Conservation (phyloP, 176 grass and related monocot genomes). For the Chrysopogon serrulatus region DNA sequence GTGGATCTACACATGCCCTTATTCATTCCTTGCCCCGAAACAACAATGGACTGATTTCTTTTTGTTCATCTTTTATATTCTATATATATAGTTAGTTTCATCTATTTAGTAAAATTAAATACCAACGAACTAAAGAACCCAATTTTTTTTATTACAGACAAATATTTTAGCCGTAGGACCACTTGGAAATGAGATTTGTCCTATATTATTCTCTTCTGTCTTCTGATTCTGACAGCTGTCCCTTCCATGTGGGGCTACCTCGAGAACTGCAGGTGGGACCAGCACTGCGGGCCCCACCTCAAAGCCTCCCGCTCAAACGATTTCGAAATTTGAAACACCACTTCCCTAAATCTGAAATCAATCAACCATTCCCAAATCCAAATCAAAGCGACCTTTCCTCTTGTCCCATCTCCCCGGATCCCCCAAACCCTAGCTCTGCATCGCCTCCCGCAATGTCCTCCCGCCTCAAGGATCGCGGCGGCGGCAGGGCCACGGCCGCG, state of each 20-base stretch:
- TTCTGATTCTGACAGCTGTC: background rate
- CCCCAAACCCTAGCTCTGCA: slow-evolving; percentile 38
- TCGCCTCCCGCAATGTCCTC: slow-evolving; percentile 44
- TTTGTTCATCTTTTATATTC: too few relatives aligned
- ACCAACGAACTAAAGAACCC: background rate
- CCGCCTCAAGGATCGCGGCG: slow-evolving; percentile 71
- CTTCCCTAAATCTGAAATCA: background rate
- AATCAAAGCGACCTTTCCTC: background rate
- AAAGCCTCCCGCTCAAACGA: slow-evolving; percentile 2
- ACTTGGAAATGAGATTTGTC: background rate
- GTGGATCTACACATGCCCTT: background rate
- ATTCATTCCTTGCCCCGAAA: background rate
- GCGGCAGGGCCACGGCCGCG: background rate
- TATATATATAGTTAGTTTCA: too few relatives aligned
- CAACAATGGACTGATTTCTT: too few relatives aligned
- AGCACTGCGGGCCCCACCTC: background rate
- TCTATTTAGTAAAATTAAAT: background rate
- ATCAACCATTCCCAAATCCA: slow-evolving; percentile 6
- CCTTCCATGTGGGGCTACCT: background rate
- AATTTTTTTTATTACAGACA: background rate
- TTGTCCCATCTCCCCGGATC: background rate
- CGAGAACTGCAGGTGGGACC: too few relatives aligned
- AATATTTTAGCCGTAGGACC: background rate
- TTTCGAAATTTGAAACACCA: slow-evolving; percentile 43
- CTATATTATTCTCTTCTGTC: background rate